phyloP scores from a whole-genome alignment of 1,284 basidiomycete genomes.

The Trametes sp. region DNA sequence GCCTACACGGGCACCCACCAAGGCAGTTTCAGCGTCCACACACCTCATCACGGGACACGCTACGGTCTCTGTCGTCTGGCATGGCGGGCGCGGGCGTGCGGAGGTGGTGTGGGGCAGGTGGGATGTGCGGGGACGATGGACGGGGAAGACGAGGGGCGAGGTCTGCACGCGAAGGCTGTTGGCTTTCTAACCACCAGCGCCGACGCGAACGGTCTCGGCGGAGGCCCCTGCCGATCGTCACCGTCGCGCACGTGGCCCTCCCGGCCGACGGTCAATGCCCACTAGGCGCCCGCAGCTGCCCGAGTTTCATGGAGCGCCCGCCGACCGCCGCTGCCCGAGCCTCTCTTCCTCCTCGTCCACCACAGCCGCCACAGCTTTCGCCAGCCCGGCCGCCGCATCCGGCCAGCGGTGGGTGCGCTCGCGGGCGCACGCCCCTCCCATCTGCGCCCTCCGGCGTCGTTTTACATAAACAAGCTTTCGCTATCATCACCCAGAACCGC shows the following conservation, averaged over 20 bases:
- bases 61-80: conserved; percentile 58
- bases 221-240: conserved; percentile 24
- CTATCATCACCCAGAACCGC: conserved; percentile 3
- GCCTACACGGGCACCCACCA: conserved; percentile 7
- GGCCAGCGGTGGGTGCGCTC: neutral
- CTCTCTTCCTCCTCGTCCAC: neutral
- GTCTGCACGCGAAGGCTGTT: conserved; percentile 5
- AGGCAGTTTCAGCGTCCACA: conserved; percentile 7
- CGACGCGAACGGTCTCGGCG: conserved; percentile 32
- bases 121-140: conserved; percentile 9
- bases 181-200: conserved; percentile 30
- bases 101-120: neutral
- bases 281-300: neutral
- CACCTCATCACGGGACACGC: conserved; percentile 66
- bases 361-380: neutral
- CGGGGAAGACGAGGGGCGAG: conserved; percentile 16
- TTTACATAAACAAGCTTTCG: conserved; percentile 4
- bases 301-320: conserved; percentile 17
- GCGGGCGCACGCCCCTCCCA: neutral
- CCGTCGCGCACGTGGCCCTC: conserved; percentile 18
- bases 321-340: neutral
- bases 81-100: conserved; percentile 20
- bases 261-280: conserved; percentile 5
- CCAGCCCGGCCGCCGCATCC: neutral
- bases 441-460: neutral